phyloP scores from a whole-genome alignment of 495 filamentous ascomycete genomes.

The Sordaria brevicollis region DNA sequence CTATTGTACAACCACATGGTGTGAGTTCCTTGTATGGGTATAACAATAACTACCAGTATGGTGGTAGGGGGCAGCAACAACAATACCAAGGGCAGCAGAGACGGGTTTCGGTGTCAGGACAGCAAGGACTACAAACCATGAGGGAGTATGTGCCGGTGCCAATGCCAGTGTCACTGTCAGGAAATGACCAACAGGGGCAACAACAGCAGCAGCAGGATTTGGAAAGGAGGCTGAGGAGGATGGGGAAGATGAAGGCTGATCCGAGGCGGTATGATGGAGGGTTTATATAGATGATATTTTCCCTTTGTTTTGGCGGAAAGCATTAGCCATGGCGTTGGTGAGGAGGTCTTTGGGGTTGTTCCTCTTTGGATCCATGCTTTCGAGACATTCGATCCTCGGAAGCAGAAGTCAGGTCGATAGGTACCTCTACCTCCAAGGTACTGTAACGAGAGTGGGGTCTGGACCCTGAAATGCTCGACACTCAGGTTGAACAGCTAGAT shows the following conservation, averaged over 20 bases:
- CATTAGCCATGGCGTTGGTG: not conserved
- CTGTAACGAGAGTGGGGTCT: not conserved
- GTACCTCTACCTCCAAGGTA: too few relatives aligned
- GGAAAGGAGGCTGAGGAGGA: not conserved
- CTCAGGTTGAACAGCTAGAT: not conserved
- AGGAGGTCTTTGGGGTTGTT: too few relatives aligned
- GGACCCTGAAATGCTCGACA: not conserved
- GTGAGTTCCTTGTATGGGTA: not conserved
- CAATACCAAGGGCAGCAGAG: not conserved
- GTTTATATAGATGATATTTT: not conserved
- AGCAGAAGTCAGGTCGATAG: too few relatives aligned
- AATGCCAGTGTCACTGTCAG: not conserved
- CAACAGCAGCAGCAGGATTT: not conserved
- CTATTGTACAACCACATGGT: not conserved
- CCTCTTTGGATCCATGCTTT: not conserved
- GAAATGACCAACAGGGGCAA: not conserved
- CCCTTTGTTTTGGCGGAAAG: not conserved
- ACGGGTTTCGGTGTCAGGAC: not conserved
- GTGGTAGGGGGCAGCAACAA: not conserved
- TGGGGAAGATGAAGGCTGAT: not conserved
- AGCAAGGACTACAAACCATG: not conserved
- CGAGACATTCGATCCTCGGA: not conserved
- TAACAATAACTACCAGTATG: not conserved
- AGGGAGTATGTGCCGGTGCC: not conserved
- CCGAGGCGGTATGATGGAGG: not conserved